Conservation (phyloP, 1,139 yeast genomes). For the Scheffersomyces cryptocercus region DNA sequence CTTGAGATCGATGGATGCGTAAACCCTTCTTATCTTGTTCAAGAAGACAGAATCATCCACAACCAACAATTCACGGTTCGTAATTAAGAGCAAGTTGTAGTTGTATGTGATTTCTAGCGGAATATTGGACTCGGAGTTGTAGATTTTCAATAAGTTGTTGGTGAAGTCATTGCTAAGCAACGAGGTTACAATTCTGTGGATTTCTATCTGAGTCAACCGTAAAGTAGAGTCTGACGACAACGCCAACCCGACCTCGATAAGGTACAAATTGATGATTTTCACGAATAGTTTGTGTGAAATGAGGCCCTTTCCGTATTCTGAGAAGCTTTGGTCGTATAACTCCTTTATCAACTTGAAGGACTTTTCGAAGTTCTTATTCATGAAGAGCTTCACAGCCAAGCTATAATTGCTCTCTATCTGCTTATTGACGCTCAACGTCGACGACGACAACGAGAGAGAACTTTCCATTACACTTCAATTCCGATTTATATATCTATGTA, state of each 20-base stretch:
- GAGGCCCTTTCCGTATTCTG: conserved; percentile 24
- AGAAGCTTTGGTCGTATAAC: conserved; percentile 24
- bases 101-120: conserved; percentile 40
- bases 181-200: conserved; percentile 1
- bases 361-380: conserved; percentile 37
- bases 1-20: conserved; percentile 8
- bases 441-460: conserved; percentile 7
- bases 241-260: conserved; percentile 37
- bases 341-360: conserved; percentile 32
- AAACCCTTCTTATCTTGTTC: conserved; percentile 10
- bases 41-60: conserved; percentile 6
- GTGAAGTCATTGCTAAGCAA: conserved; percentile 25
- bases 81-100: conserved; percentile 28
- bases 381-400: conserved; percentile 41
- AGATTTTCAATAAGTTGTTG: conserved; percentile 21
- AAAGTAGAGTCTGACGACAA: conserved; percentile 1
- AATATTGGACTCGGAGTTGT: conserved; percentile 21
- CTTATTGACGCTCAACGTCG: conserved; percentile 9
- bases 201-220: background rate
- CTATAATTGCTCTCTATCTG: conserved; percentile 31
- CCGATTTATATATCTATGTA: too few species aligned
- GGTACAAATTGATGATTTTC: conserved; percentile 38
- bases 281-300: conserved; percentile 30
- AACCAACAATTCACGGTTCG: conserved; percentile 17
- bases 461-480: conserved; percentile 2